A percentile compares a stretch with the other conserved stretches of the same genome.
Evolutionary conservation across 768 basidiomycete genomes (phyloP).

Genomic region (Termitomyces sp.): DNA sequence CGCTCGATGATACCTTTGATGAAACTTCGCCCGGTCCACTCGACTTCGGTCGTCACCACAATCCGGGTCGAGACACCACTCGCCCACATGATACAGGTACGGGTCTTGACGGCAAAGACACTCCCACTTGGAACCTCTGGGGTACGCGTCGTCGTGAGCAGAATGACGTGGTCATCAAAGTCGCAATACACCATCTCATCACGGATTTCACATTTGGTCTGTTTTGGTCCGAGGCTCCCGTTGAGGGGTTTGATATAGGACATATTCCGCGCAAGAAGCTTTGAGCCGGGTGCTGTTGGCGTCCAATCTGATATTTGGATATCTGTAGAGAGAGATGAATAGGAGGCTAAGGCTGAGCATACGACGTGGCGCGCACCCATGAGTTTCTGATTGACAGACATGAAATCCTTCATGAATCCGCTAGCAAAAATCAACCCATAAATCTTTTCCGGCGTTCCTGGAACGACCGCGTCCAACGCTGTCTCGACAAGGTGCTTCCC

Average conservation of each 20-base stretch:
- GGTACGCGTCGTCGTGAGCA: conserved; percentile 84
- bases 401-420: conserved; percentile 92
- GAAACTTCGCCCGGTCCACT: conserved; percentile 96
- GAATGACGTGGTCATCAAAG: conserved; percentile 77
- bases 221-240: conserved; percentile 85
- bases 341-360: not conserved
- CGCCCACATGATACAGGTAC: conserved; percentile 95
- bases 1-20: conserved; percentile 95
- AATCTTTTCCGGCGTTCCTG: conserved; percentile 91
- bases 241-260: conserved; percentile 94
- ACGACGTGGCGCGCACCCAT: conserved; percentile 50
- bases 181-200: conserved; percentile 81
- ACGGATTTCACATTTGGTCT: conserved; percentile 91
- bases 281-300: conserved; percentile 54
- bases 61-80: conserved; percentile 70
- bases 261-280: conserved; percentile 81
- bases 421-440: conserved; percentile 96
- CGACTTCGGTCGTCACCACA: conserved; percentile 84
- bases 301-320: conserved; percentile 96
- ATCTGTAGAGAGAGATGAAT: conserved; percentile 40
- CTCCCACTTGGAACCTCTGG: conserved; percentile 95
- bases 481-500: conserved; percentile 67
- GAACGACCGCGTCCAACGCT: conserved; percentile 73
- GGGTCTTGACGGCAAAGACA: conserved; percentile 90
- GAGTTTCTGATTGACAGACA: conserved; percentile 84